Conservation (phyloP, 1,284 basidiomycete genomes). For the Rhizopogon parksii region DNA sequence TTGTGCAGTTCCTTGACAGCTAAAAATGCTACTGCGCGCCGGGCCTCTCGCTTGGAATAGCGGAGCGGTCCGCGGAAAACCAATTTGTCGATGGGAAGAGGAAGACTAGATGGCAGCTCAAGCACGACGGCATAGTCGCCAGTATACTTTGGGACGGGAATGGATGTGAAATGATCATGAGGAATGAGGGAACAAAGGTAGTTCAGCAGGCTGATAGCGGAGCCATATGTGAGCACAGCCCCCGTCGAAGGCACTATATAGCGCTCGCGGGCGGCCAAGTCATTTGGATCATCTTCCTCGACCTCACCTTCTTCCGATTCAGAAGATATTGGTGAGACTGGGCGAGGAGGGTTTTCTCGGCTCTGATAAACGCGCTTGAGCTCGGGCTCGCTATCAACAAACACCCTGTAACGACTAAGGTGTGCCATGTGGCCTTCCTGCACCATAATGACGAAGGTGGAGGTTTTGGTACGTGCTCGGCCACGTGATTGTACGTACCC, state of each 20-base stretch:
- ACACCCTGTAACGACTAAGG: constrained; percentile 49
- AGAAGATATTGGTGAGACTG: constrained; percentile 23
- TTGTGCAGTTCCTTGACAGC: constrained; percentile 62
- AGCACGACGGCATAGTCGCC: constrained; percentile 54
- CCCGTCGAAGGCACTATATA: constrained; percentile 65
- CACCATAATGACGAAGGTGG: constrained; percentile 75
- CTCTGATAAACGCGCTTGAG: constrained; percentile 57
- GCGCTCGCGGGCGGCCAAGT: constrained; percentile 59
- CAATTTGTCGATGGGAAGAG: constrained; percentile 49
- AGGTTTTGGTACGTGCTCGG: constrained; percentile 66
- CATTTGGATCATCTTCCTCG: constrained; percentile 42
- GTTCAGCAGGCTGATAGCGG: constrained; percentile 60
- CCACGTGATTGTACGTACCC: constrained; percentile 82
- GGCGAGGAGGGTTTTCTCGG: constrained; percentile 32
- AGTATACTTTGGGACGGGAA: constrained; percentile 51
- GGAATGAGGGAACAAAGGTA: constrained; percentile 72
- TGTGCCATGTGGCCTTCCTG: constrained; percentile 50
- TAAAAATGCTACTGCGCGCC: constrained; percentile 70
- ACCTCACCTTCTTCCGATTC: constrained; percentile 29
- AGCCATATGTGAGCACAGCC: constrained; percentile 71
- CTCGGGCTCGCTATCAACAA: constrained; percentile 55
- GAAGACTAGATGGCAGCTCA: constrained; percentile 61
- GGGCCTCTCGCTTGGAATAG: constrained; percentile 70
- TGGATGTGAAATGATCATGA: constrained; percentile 59
- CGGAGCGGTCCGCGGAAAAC: constrained; percentile 50